These are phyloP conservation scores for Penicillium sp. DNA, from an alignment of 2,329 filamentous ascomycete species.

Conservation along the genomic window DNA sequence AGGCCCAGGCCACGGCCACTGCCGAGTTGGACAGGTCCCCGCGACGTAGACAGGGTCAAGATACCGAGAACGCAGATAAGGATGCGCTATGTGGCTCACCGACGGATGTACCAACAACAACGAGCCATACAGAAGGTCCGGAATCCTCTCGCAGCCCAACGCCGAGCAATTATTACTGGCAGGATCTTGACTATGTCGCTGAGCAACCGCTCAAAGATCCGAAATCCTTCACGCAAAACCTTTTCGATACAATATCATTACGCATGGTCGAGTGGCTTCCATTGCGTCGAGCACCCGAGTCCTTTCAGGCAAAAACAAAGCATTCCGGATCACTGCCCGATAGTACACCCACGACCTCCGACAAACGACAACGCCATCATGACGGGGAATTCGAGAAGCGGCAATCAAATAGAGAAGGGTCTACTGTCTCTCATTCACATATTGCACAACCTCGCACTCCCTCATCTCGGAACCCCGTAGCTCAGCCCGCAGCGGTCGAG, in stretches of 20 bases:
- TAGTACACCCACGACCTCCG: neutral
- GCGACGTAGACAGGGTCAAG: neutral
- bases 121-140: neutral
- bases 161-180: conserved; percentile 9
- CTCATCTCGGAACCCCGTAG: conserved; percentile 25
- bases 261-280: conserved; percentile 49
- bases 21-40: conserved; percentile 1
- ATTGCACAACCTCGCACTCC: conserved; percentile 27
- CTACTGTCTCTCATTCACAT: conserved; percentile 5
- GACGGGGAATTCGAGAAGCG: conserved; percentile 6
- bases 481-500: conserved; percentile 36
- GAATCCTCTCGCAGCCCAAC: conserved; percentile 3
- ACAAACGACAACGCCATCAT: conserved; percentile 1
- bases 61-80: neutral
- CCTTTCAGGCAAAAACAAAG: conserved; percentile 14
- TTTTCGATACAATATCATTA: conserved; percentile 50
- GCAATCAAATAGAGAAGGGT: conserved; percentile 7
- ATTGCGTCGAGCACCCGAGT: conserved; percentile 32
- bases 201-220: conserved; percentile 51
- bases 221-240: conserved; percentile 61
- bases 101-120: neutral
- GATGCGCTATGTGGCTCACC: neutral
- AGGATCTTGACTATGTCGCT: conserved; percentile 22
- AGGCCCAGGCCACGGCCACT: conserved; percentile 4
- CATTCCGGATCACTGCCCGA: neutral